Evolutionary conservation across 2,329 filamentous ascomycete species (phyloP).

Genomic region (Ophiosphaerella herpotricha): DNA sequence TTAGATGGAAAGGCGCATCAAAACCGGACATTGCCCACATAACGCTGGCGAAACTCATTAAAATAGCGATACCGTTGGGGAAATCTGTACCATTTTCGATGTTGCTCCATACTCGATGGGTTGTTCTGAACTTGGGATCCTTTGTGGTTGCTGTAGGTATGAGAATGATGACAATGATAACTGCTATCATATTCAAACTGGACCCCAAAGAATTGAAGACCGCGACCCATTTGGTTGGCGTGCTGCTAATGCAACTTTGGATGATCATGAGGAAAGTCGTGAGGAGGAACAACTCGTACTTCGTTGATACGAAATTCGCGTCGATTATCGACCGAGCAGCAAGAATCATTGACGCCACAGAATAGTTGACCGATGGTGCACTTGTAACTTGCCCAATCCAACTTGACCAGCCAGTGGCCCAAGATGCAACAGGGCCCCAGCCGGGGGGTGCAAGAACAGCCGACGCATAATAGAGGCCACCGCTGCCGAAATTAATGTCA

Average conservation of each 20-base stretch:
- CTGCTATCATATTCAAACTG: slow-evolving; percentile 70
- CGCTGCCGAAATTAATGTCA: slow-evolving; percentile 30
- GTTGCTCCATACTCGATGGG: slow-evolving; percentile 65
- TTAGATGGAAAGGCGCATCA: slow-evolving; percentile 72
- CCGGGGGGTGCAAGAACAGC: slow-evolving; percentile 70
- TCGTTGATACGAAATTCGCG: slow-evolving; percentile 65
- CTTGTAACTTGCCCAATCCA: slow-evolving; percentile 69
- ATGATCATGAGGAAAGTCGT: slow-evolving; percentile 70
- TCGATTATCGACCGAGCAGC: slow-evolving; percentile 71
- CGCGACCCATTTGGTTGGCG: slow-evolving; percentile 73
- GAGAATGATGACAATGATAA: slow-evolving; percentile 69
- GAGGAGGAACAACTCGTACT: slow-evolving; percentile 71
- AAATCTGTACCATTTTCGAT: slow-evolving; percentile 71
- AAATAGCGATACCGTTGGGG: slow-evolving; percentile 67
- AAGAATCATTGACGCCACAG: slow-evolving; percentile 70
- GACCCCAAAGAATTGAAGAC: slow-evolving; percentile 72
- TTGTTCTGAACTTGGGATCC: slow-evolving; percentile 62
- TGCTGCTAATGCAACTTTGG: slow-evolving; percentile 68
- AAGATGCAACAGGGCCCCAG: slow-evolving; percentile 69
- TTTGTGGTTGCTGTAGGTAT: slow-evolving; percentile 66
- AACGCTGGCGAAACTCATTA: slow-evolving; percentile 73
- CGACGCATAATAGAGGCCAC: slow-evolving; percentile 74
- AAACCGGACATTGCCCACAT: slow-evolving; percentile 74
- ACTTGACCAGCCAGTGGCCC: slow-evolving; percentile 72
- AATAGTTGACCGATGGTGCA: slow-evolving; percentile 70